Base-by-base conservation (phyloP, 2,329 filamentous ascomycete genomes). In the Talaromyces albobiverticillius region DNA sequence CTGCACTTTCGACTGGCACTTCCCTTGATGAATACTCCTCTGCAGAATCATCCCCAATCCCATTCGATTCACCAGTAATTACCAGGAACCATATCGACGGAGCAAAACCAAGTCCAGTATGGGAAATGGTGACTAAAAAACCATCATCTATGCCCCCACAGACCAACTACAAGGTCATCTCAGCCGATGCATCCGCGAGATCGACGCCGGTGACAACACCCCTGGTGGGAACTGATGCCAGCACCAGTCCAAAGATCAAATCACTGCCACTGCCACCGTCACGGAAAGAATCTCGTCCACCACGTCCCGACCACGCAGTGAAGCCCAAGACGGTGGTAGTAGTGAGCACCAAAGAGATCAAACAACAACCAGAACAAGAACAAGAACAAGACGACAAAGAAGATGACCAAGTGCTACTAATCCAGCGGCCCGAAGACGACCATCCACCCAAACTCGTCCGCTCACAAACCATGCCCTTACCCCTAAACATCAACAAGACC, bases 101-200 rank as follows among this genome's bases (percentile, higher is more conserved):
- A n/a, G 41, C 54, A 26, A 46, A 52, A 22, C 41, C n/a, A 11
- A 60, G 64, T 23, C 64, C 64, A 1, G 54, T 51, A 26, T 65
- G 62, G 61, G 62, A 65, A 25, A 64, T 62, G 32, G 41, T 62
- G 26, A 62, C 51, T 26, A 59, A 58, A 46, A 13, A 16, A 9
- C 9, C n/a, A 9, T 36, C 40, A 20, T 47, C 32, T 26, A 34
- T 23, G 13, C 38, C 50, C 34, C 41, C 22, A 2, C 4, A 20
- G 36, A 40, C 36, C 16, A 40, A 9, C 18, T 40, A 40, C 36
- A 40, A 38, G 5, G 10, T 29, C 10, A 29, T 29, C 10, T 10
- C 26, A 29, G 10, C 9, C 5, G 34, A 53, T 26, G 20, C 23
- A 55, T 11, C 41, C 46, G 13, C 14, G 9, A 26, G 46, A 22